Conservation (phyloP, 176 grass and related monocot species). For the Leersia perrieri region DNA sequence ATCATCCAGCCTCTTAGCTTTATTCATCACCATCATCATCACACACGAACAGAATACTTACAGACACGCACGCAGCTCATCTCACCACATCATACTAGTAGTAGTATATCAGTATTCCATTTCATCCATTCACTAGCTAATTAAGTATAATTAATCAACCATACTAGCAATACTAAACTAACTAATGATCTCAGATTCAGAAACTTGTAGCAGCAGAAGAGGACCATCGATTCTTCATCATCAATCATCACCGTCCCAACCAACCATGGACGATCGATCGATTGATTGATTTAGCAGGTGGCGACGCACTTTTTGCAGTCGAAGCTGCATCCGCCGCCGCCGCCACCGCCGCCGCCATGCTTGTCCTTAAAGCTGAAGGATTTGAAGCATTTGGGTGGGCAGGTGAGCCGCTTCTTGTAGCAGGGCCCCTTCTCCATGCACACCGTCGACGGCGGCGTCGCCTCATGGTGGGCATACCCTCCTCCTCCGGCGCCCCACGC, state of each 20-base stretch:
- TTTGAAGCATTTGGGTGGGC: conserved; percentile 51
- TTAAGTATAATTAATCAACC: not conserved
- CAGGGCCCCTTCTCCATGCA: conserved; percentile 52
- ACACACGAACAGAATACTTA: not conserved
- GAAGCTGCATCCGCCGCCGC: conserved; percentile 59
- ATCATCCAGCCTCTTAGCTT: not conserved
- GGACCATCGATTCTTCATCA: not conserved
- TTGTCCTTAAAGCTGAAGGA: conserved; percentile 42
- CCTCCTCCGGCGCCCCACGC: conserved; percentile 25
- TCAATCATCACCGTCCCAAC: too few relatives aligned
- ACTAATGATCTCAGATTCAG: too few relatives aligned
- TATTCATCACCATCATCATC: not conserved
- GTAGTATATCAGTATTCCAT: too few relatives aligned
- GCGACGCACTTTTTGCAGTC: conserved; percentile 63
- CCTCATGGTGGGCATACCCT: conserved; percentile 38
- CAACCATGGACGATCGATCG: not conserved
- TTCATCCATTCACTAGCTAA: not conserved
- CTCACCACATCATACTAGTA: too few relatives aligned
- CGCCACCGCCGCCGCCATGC: conserved; percentile 49
- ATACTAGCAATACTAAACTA: too few relatives aligned
- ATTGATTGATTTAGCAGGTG: conserved; percentile 40
- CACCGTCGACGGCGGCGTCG: conserved; percentile 44
- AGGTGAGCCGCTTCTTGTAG: conserved; percentile 51
- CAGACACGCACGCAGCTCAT: not conserved
- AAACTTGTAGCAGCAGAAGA: too few relatives aligned